Percentiles rank a stretch among this genome's conserved stretches.
Evolutionary conservation across 1,284 basidiomycete genomes (phyloP).

Genomic region (Naganishia liquefaciens): DNA sequence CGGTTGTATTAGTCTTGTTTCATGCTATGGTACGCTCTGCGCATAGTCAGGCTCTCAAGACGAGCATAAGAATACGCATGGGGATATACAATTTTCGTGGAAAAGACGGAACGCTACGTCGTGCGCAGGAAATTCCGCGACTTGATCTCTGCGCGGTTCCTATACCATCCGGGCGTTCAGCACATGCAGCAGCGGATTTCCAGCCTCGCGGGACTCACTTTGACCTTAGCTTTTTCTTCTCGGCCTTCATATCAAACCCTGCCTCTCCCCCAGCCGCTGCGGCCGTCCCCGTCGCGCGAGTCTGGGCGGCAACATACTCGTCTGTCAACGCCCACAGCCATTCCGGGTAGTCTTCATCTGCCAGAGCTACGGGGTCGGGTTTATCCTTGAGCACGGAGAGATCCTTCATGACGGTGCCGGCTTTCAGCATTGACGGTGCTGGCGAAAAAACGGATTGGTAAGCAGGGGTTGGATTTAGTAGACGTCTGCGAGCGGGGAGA

Average conservation of each 20-base stretch:
- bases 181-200: not conserved
- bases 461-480: not conserved
- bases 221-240: slow-evolving; percentile 47
- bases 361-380: slow-evolving; percentile 71
- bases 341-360: slow-evolving; percentile 81
- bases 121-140: slow-evolving; percentile 51
- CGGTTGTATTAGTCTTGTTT: slow-evolving; percentile 1
- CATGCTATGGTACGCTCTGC: not conserved
- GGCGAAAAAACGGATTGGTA: not conserved
- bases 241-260: slow-evolving; percentile 41
- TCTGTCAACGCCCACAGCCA: slow-evolving; percentile 82
- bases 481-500: not conserved
- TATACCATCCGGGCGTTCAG: slow-evolving; percentile 29
- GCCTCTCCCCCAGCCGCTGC: slow-evolving; percentile 30
- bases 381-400: slow-evolving; percentile 82
- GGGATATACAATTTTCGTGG: no score
- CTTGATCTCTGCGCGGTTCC: slow-evolving; percentile 51
- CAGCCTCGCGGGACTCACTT: slow-evolving; percentile 49
- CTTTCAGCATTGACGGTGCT: slow-evolving; percentile 58
- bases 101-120: slow-evolving; percentile 34
- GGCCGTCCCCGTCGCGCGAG: slow-evolving; percentile 13
- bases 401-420: slow-evolving; percentile 72
- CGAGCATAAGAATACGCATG: not conserved
- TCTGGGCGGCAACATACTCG: slow-evolving; percentile 31
- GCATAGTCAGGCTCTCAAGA: not conserved